Percentiles rank a stretch among this genome's conserved stretches.
phyloP scores from a whole-genome alignment of 2,329 filamentous ascomycete species.

The Malbranchea zuffiana region DNA sequence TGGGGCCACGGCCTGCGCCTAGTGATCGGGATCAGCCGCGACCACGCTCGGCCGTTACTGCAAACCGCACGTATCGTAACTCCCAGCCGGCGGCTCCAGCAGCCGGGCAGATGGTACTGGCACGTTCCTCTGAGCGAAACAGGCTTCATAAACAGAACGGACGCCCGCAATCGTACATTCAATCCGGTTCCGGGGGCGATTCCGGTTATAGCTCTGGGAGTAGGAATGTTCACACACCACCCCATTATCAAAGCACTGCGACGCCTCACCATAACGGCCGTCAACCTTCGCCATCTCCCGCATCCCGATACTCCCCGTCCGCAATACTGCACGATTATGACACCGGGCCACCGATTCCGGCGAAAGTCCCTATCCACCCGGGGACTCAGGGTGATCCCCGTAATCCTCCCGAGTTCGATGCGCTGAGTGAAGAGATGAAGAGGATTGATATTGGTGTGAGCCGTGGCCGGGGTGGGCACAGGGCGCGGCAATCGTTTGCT shows the following conservation, averaged over 20 bases:
- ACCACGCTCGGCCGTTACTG: slow-evolving; percentile 25
- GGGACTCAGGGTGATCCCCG: slow-evolving; percentile 20
- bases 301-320: slow-evolving; percentile 22
- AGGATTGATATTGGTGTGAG: slow-evolving; percentile 38
- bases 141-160: slow-evolving; percentile 13
- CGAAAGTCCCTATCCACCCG: slow-evolving; percentile 32
- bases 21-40: slow-evolving; percentile 15
- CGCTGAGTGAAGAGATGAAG: slow-evolving; percentile 48
- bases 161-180: slow-evolving; percentile 14
- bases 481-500: slow-evolving; percentile 5
- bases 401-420: slow-evolving; percentile 28
- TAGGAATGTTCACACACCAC: slow-evolving; percentile 5
- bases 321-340: slow-evolving; percentile 24
- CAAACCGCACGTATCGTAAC: slow-evolving; percentile 16
- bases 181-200: slow-evolving; percentile 7
- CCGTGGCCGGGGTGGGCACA: slow-evolving; percentile 4
- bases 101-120: background rate
- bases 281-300: slow-evolving; percentile 19
- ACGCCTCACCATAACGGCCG: slow-evolving; percentile 5
- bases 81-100: background rate
- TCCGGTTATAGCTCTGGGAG: slow-evolving; percentile 3
- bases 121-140: slow-evolving; percentile 8
- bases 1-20: slow-evolving; percentile 16
- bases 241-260: slow-evolving; percentile 6
- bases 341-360: slow-evolving; percentile 32